A percentile compares a stretch with the other conserved stretches of the same genome.
Evolutionary conservation across 192 early-diverging fungal species (phyloP).

Genomic region (Geranomyces michiganensis): DNA sequence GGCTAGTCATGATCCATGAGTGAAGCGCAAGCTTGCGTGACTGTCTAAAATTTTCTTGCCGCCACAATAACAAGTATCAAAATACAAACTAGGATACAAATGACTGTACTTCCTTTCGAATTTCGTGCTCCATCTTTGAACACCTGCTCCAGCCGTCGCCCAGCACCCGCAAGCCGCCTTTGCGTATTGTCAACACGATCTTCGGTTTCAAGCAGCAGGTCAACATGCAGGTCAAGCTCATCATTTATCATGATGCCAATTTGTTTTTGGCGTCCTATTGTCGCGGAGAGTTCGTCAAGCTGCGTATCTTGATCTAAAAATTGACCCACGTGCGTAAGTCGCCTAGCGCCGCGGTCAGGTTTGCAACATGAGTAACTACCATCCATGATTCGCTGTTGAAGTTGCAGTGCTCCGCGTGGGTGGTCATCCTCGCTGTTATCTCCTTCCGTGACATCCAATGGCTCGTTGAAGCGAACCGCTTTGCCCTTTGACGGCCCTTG

Average conservation of each 20-base stretch:
- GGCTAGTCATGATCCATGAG: too few species aligned
- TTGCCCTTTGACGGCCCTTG: slow-evolving; percentile 7
- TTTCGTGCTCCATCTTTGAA: slow-evolving; percentile 29
- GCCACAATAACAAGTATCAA: slow-evolving; percentile 36
- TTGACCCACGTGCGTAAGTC: background rate
- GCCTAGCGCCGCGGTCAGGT: background rate
- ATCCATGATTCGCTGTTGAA: slow-evolving; percentile 68
- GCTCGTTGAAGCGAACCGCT: slow-evolving; percentile 11
- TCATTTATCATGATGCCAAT: slow-evolving; percentile 73
- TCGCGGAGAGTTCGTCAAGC: slow-evolving; percentile 63
- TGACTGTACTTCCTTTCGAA: slow-evolving; percentile 25
- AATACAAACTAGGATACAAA: slow-evolving; percentile 28
- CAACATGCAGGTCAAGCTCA: slow-evolving; percentile 71
- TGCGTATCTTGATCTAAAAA: slow-evolving; percentile 74
- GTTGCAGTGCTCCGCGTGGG: slow-evolving; percentile 54
- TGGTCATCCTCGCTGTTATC: slow-evolving; percentile 7
- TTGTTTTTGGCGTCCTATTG: slow-evolving; percentile 69
- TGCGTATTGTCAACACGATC: slow-evolving; percentile 61
- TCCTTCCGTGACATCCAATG: background rate
- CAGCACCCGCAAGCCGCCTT: slow-evolving; percentile 48
- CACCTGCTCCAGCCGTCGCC: slow-evolving; percentile 53
- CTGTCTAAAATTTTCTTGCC: slow-evolving; percentile 9
- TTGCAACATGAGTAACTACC: slow-evolving; percentile 43
- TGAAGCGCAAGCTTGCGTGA: too few species aligned
- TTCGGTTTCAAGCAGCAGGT: slow-evolving; percentile 74